Evolutionary conservation across 2,329 filamentous ascomycete species (phyloP), one percentile per base, ranked within the genome.

Genomic region (Sodiomyces alkalinus): DNA sequence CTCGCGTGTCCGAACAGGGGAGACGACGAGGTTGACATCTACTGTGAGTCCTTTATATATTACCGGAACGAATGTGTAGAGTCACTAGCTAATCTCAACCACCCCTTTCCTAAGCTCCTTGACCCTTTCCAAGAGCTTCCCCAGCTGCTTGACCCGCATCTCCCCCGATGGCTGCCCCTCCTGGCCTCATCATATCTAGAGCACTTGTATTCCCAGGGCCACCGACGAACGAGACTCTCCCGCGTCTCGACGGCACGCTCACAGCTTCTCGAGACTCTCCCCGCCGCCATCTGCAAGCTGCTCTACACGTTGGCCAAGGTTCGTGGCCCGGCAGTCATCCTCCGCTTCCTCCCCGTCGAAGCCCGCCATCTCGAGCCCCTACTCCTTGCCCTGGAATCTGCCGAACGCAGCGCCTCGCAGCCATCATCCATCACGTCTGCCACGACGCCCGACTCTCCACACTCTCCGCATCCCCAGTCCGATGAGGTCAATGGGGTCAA

Each of bases 51-150:
- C 12, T 21, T 8, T 12, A 21, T 14, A 8, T 11, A 17, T 5
- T n/a, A 9, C n/a, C n/a, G n/a, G n/a, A n/a, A n/a, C n/a, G n/a
- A n/a, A n/a, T n/a, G n/a, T n/a, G n/a, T 7, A 17, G 14, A 6
- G n/a, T 7, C 11, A 8, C 2, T 15, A 31, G 23, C 39, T 41
- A 17, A 39, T 33, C 11, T n/a, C n/a, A n/a, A n/a, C n/a, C n/a
- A n/a, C n/a, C n/a, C 7, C n/a, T n/a, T 52, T n/a, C 19, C n/a
- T 20, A 19, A 65, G 60, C 49, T 68, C 4, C 70, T 98, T 27
- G 85, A 94, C 41, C 74, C 80, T 2, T 98, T 96, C 41, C 87
- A 96, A 61, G 86, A 94, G 59, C 77, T 92, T 39, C 90, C 90
- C 12, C 90, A 98, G 49, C 66, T 96, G 21, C 68, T 98, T 16